phyloP scores from a whole-genome alignment of 2,329 filamentous ascomycete genomes.

The Sporothrix sp. region DNA sequence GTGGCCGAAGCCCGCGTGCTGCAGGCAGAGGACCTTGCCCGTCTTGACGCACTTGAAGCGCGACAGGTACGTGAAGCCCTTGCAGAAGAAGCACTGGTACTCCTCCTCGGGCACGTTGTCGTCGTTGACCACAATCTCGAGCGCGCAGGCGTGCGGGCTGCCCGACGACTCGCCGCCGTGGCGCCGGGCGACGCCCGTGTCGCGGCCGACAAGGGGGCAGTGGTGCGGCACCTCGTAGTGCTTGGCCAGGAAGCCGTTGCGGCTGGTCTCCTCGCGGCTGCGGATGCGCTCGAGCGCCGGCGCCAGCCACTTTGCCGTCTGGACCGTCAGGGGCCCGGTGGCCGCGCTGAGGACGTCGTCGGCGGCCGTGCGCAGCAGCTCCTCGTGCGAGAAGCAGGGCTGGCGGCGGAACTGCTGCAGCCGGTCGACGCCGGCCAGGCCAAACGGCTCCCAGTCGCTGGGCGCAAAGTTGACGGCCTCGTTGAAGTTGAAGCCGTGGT shows the following conservation, averaged over 20 bases:
- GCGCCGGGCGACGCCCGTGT: constrained; percentile 23
- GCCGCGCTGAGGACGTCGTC: constrained; percentile 54
- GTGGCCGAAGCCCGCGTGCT: constrained; percentile 68
- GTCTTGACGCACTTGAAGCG: constrained; percentile 77
- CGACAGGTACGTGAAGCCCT: constrained; percentile 82
- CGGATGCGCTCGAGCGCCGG: constrained; percentile 75
- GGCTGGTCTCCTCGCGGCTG: constrained; percentile 59
- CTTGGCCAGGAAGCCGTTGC: constrained; percentile 47
- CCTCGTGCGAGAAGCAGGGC: constrained; percentile 95
- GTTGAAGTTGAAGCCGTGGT: constrained; percentile 98
- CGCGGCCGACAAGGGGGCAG: constrained; percentile 6
- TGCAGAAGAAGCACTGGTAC: constrained; percentile 86
- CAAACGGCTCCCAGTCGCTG: constrained; percentile 87
- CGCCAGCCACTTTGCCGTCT: constrained; percentile 89
- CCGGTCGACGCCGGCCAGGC: constrained; percentile 74
- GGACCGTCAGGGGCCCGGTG: constrained; percentile 52
- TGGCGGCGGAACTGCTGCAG: constrained; percentile 81
- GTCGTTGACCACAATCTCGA: constrained; percentile 57
- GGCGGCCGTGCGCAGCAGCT: constrained; percentile 83
- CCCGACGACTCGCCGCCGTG: not conserved
- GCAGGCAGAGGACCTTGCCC: constrained; percentile 71
- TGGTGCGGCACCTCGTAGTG: not conserved
- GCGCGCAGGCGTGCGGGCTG: constrained; percentile 35
- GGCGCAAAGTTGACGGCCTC: constrained; percentile 98
- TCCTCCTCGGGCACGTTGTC: constrained; percentile 80